Evolutionary conservation across 441 rosid genomes (phyloP).

Genomic region (Adansonia madagascariensis): DNA sequence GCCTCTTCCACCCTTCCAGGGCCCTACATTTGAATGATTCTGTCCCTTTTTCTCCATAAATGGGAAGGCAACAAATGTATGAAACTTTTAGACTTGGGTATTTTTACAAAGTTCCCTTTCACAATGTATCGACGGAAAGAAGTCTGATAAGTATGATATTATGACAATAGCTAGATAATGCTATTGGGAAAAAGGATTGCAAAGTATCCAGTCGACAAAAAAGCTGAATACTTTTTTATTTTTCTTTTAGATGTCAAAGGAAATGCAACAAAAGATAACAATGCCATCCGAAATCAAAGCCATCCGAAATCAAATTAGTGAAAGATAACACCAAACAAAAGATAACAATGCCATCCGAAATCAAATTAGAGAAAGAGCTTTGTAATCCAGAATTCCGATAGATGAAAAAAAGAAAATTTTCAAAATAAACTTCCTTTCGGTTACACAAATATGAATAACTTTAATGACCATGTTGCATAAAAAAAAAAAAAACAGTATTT

Average conservation of each 20-base stretch:
- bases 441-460: background rate
- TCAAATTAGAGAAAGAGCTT: background rate
- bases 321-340: background rate
- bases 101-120: background rate
- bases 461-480: background rate
- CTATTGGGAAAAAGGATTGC: background rate
- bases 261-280: background rate
- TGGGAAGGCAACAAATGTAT: background rate
- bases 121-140: background rate
- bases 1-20: background rate
- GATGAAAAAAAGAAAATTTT: background rate
- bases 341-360: background rate
- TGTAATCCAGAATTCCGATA: slow-evolving; percentile 1
- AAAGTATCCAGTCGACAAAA: background rate
- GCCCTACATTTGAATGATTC: background rate
- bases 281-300: no score
- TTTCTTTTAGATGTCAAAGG: background rate
- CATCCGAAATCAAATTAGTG: background rate
- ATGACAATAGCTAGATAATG: background rate
- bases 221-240: background rate
- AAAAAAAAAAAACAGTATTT: no score
- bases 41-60: background rate
- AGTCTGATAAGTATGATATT: background rate
- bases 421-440: background rate
- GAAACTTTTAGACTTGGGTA: background rate